A percentile compares a stretch with the other conserved stretches of the same genome.
Conservation (phyloP, 495 filamentous ascomycete genomes). For the Massariosphaeria phaeospora region DNA sequence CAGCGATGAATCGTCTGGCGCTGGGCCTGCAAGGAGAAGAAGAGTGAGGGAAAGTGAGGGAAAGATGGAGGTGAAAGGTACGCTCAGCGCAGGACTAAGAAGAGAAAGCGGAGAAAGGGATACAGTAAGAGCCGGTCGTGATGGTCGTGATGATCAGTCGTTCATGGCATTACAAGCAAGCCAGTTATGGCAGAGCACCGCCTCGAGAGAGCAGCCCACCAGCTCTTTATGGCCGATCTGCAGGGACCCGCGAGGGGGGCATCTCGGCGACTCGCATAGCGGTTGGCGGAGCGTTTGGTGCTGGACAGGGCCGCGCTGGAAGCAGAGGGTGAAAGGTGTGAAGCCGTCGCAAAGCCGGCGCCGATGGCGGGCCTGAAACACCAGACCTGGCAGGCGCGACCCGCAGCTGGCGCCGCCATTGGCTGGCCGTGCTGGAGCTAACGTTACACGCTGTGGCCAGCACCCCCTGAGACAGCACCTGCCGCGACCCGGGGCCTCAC, state of each 20-base stretch:
- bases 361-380: conserved; percentile 2
- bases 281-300: conserved; percentile 19
- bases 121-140: conserved; percentile 5
- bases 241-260: conserved; percentile 1
- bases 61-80: conserved; percentile 6
- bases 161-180: conserved; percentile 19
- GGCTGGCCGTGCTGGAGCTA: neutral
- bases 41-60: neutral
- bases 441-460: neutral
- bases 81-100: conserved; percentile 17
- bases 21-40: conserved; percentile 29
- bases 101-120: neutral
- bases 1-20: conserved; percentile 2
- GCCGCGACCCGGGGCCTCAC: neutral
- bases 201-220: neutral
- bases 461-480: conserved; percentile 1
- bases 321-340: neutral
- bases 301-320: neutral
- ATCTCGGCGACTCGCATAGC: conserved; percentile 8
- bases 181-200: neutral
- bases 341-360: neutral
- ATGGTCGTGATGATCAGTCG: conserved; percentile 22
- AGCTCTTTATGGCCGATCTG: conserved; percentile 1
- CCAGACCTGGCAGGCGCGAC: neutral
- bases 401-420: conserved; percentile 9